Percentiles rank a stretch among this genome's conserved stretches.
Conservation (phyloP, 352 stramenopile genomes). For the Aphanomyces euteiches region DNA sequence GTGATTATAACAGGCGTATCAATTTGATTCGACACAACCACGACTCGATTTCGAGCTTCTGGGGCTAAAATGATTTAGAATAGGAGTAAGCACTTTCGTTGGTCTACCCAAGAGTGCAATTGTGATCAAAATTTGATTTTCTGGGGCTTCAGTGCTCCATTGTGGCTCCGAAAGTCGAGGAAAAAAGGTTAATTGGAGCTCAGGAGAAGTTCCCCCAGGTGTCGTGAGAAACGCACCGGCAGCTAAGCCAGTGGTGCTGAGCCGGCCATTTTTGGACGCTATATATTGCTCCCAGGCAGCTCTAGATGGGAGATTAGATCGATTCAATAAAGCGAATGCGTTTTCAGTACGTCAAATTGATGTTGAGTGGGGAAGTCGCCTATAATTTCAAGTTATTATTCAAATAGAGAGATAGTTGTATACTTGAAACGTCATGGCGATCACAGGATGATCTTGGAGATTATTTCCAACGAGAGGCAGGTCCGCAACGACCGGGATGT, state of each 20-base stretch:
- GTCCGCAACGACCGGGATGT: slow-evolving; percentile 58
- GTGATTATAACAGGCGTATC: slow-evolving; percentile 47
- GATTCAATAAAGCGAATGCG: no score
- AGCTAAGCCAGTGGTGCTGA: slow-evolving; percentile 65
- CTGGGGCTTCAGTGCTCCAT: slow-evolving; percentile 43
- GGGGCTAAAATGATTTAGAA: slow-evolving; percentile 34
- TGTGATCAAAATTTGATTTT: slow-evolving; percentile 75
- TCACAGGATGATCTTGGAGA: slow-evolving; percentile 83
- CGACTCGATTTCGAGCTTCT: slow-evolving; percentile 46
- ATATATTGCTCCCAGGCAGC: slow-evolving; percentile 51
- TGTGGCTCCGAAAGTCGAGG: slow-evolving; percentile 78
- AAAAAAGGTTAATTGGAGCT: slow-evolving; percentile 89
- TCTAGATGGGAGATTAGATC: slow-evolving; percentile 24
- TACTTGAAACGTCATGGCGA: slow-evolving; percentile 69
- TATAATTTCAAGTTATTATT: background rate
- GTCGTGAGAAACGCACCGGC: slow-evolving; percentile 71
- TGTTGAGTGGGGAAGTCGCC: slow-evolving; percentile 20
- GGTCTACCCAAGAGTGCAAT: slow-evolving; percentile 65
- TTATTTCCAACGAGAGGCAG: slow-evolving; percentile 81
- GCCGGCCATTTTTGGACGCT: slow-evolving; percentile 41
- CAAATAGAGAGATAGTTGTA: background rate
- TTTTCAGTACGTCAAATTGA: slow-evolving; percentile 49
- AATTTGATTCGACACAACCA: slow-evolving; percentile 33
- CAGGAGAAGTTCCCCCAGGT: slow-evolving; percentile 57
- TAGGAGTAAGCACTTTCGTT: slow-evolving; percentile 37